Evolutionary conservation across 768 basidiomycete genomes (phyloP).

Genomic region (Psilocybe tampanensis): DNA sequence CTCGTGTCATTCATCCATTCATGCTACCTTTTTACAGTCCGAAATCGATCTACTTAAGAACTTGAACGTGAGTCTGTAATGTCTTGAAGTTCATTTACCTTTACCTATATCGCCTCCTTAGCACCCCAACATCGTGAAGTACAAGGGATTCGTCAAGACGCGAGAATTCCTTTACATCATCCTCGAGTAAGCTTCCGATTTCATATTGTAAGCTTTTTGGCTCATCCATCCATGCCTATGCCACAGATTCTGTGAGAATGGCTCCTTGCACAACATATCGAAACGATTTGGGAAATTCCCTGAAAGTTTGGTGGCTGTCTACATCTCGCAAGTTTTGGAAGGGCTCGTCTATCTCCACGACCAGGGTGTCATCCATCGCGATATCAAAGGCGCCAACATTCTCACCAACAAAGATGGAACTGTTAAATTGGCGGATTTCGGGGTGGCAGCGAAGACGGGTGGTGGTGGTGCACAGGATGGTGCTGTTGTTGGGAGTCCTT

Average conservation of each 20-base stretch:
- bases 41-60: slow-evolving; percentile 99
- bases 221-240: not conserved
- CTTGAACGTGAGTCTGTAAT: slow-evolving; percentile 66
- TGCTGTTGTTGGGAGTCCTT: slow-evolving; percentile 96
- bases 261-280: slow-evolving; percentile 91
- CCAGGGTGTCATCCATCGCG: slow-evolving; percentile 98
- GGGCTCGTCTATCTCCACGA: slow-evolving; percentile 97
- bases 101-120: slow-evolving; percentile 32
- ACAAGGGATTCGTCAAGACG: slow-evolving; percentile 97
- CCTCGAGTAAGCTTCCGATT: slow-evolving; percentile 66
- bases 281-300: slow-evolving; percentile 99
- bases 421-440: slow-evolving; percentile 99
- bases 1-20: slow-evolving; percentile 11
- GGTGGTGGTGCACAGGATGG: slow-evolving; percentile 79
- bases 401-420: slow-evolving; percentile 98
- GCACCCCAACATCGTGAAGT: slow-evolving; percentile 99
- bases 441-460: slow-evolving; percentile 83
- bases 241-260: slow-evolving; percentile 98
- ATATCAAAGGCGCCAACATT: slow-evolving; percentile 99
- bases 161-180: slow-evolving; percentile 95
- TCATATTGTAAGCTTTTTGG: not conserved
- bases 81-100: slow-evolving; percentile 2
- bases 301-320: slow-evolving; percentile 93
- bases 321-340: slow-evolving; percentile 94
- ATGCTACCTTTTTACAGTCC: slow-evolving; percentile 53